Conservation (phyloP, 805 yeast species). For the Cyberlindnera mississippiensis region DNA sequence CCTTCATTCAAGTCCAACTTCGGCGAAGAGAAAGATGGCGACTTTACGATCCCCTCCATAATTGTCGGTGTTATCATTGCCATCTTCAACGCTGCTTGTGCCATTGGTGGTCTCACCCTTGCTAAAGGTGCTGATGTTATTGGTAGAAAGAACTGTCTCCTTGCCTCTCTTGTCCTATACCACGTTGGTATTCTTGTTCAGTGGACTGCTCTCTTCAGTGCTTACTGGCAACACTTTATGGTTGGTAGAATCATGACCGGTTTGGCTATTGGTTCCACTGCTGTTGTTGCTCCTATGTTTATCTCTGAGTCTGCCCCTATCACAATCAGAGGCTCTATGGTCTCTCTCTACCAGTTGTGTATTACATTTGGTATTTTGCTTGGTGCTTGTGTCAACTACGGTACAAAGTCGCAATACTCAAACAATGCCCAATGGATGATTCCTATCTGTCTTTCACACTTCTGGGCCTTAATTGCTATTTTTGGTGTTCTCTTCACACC, state of each 20-base stretch:
- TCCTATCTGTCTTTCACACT: constrained; percentile 50
- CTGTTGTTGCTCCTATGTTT: constrained; percentile 73
- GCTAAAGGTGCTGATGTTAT: constrained; percentile 52
- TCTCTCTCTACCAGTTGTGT: constrained; percentile 65
- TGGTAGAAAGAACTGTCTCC: constrained; percentile 59
- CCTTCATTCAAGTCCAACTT: constrained; percentile 49
- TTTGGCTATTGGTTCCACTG: constrained; percentile 69
- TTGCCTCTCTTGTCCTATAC: constrained; percentile 50
- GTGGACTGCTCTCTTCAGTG: constrained; percentile 39
- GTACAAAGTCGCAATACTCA: constrained; percentile 37
- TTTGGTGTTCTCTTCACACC: constrained; percentile 59
- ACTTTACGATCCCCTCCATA: constrained; percentile 37
- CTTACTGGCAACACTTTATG: constrained; percentile 58
- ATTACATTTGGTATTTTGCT: constrained; percentile 68
- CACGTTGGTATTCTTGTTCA: constrained; percentile 60
- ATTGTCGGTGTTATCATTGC: constrained; percentile 52
- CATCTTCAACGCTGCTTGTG: constrained; percentile 66
- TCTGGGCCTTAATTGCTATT: constrained; percentile 32
- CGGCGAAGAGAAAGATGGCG: constrained; percentile 35
- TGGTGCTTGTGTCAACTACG: constrained; percentile 66
- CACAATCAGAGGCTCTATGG: constrained; percentile 67
- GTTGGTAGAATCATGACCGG: constrained; percentile 69
- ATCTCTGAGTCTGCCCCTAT: constrained; percentile 68
- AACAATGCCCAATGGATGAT: constrained; percentile 65
- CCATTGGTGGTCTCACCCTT: constrained; percentile 59